phyloP scores from a whole-genome alignment of 805 yeast genomes.

The Clavispora asparagi region DNA sequence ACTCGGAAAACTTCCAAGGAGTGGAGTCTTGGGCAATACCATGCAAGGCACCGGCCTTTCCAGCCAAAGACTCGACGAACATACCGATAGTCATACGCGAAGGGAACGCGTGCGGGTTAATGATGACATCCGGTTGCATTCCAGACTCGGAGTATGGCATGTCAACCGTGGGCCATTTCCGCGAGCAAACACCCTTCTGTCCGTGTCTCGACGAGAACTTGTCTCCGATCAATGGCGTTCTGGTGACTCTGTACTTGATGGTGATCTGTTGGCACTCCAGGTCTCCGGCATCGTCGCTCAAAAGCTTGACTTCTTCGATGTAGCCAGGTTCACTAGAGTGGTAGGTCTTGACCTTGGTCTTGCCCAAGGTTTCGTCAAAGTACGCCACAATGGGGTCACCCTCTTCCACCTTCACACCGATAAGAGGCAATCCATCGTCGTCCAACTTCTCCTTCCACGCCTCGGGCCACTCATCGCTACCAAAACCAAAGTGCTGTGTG shows the following conservation, averaged over 20 bases:
- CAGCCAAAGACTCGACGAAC: conserved; percentile 98
- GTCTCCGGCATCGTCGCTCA: conserved; percentile 75
- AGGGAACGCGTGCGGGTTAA: conserved; percentile 99
- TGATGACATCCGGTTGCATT: conserved; percentile 95
- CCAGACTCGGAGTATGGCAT: conserved; percentile 97
- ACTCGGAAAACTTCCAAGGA: conserved; percentile 90
- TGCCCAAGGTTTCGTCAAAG: conserved; percentile 85
- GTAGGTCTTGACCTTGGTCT: conserved; percentile 86
- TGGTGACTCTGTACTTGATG: conserved; percentile 83
- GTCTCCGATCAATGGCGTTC: conserved; percentile 95
- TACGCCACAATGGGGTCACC: conserved; percentile 96
- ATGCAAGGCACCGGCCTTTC: conserved; percentile 96
- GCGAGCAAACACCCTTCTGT: conserved; percentile 96
- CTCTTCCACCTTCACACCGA: conserved; percentile 84
- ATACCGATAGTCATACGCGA: conserved; percentile 99
- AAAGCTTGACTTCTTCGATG: conserved; percentile 88
- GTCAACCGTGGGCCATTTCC: conserved; percentile 96
- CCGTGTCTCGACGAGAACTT: conserved; percentile 98
- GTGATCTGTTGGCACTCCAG: conserved; percentile 80
- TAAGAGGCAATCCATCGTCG: conserved; percentile 84
- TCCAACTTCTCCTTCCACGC: conserved; percentile 86
- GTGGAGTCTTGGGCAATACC: conserved; percentile 97
- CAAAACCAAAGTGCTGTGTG: conserved; percentile 91
- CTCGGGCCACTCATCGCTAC: conserved; percentile 88
- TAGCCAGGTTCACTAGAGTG: conserved; percentile 93